Percentiles rank a stretch among this genome's conserved stretches.
Conservation (phyloP, 2,329 filamentous ascomycete genomes). For the Aspergillus ibericus region DNA sequence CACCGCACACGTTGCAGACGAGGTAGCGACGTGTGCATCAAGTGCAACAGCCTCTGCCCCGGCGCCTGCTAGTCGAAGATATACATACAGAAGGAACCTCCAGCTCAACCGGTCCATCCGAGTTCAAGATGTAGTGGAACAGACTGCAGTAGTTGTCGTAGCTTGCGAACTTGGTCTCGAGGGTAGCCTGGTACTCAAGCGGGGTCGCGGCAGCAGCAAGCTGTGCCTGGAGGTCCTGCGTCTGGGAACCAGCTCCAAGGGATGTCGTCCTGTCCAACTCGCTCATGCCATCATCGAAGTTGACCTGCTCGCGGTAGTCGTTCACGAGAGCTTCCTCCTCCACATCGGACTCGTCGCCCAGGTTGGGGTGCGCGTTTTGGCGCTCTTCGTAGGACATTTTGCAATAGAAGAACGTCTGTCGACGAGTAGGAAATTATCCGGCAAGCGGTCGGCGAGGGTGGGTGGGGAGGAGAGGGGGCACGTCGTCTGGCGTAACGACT, state of each 20-base stretch:
- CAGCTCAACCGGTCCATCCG: slow-evolving; percentile 95
- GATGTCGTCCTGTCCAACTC: slow-evolving; percentile 75
- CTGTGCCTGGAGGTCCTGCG: slow-evolving; percentile 90
- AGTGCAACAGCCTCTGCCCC: not conserved
- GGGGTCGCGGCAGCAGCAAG: slow-evolving; percentile 89
- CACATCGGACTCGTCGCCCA: slow-evolving; percentile 83
- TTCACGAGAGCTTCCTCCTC: slow-evolving; percentile 95
- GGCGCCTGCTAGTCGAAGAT: not conserved
- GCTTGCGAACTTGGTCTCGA: slow-evolving; percentile 97
- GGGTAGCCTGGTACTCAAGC: slow-evolving; percentile 89
- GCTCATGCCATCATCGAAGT: slow-evolving; percentile 83
- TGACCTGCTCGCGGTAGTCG: slow-evolving; percentile 94
- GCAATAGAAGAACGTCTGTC: slow-evolving; percentile 19
- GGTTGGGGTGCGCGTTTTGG: slow-evolving; percentile 42
- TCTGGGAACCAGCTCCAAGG: slow-evolving; percentile 68
- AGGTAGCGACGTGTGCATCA: not conserved
- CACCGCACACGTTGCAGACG: slow-evolving; percentile 10
- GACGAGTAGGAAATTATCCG: slow-evolving; percentile 15
- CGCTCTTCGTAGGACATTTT: slow-evolving; percentile 49
- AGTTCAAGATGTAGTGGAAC: slow-evolving; percentile 99
- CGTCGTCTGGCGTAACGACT: slow-evolving; percentile 25
- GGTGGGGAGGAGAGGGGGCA: slow-evolving; percentile 22
- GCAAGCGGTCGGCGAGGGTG: slow-evolving; percentile 21
- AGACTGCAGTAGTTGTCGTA: slow-evolving; percentile 99
- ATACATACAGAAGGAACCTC: slow-evolving; percentile 87